Evolutionary conservation across 441 rosid genomes (phyloP).

Genomic region (Euphorbia schlechtendalii): DNA sequence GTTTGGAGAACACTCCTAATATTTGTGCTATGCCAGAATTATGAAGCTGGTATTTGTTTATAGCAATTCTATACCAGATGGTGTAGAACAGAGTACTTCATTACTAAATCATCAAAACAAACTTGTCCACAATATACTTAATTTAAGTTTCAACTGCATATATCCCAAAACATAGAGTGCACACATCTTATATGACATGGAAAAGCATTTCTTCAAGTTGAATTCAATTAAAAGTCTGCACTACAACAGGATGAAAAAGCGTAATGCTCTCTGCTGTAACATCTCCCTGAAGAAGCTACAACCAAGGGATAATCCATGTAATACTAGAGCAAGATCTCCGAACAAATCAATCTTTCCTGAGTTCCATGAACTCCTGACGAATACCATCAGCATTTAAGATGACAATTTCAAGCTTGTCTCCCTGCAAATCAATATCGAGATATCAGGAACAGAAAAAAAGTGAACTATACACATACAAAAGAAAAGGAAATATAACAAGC

Average conservation of each 20-base stretch:
- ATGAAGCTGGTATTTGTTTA: too few relatives aligned
- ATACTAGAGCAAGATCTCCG: neutral
- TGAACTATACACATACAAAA: neutral
- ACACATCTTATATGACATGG: constrained; percentile 3
- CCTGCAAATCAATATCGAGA: constrained; percentile 35
- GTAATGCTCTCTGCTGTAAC: neutral
- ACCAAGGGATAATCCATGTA: too few relatives aligned
- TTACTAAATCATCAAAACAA: too few relatives aligned
- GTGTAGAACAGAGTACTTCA: too few relatives aligned
- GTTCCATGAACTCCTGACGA: constrained; percentile 62
- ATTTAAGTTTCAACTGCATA: neutral
- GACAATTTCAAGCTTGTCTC: constrained; percentile 87
- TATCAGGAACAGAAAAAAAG: neutral
- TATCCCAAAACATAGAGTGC: neutral
- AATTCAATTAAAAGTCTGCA: neutral
- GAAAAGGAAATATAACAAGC: too few relatives aligned
- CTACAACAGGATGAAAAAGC: constrained; percentile 2
- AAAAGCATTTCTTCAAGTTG: constrained; percentile 7
- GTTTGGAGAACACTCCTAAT: too few relatives aligned
- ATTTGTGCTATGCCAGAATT: too few relatives aligned
- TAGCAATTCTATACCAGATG: too few relatives aligned
- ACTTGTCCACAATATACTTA: neutral
- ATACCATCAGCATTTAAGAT: constrained; percentile 67
- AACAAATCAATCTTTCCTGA: constrained; percentile 64
- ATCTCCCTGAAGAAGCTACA: neutral